A percentile compares a stretch with the other conserved stretches of the same genome.
These are phyloP conservation scores for Coniochaeta sp. DNA, from an alignment of 2,329 filamentous ascomycete genomes.

Conservation along the genomic window DNA sequence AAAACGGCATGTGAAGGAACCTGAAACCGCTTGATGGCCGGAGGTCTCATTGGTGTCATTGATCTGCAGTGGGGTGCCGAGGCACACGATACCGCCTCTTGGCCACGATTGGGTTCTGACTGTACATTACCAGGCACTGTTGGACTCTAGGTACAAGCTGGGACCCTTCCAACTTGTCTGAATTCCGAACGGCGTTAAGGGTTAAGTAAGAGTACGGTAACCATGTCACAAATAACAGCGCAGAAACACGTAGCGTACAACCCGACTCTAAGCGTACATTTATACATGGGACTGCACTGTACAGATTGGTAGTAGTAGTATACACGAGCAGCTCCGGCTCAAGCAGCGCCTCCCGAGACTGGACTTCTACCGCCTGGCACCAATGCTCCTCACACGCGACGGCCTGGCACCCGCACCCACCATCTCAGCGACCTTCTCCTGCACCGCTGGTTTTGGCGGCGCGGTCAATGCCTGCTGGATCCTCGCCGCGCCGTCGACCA, in stretches of 20 bases:
- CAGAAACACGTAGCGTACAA: no score
- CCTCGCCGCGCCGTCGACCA: constrained; percentile 51
- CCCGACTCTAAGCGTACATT: neutral
- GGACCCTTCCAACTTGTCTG: no score
- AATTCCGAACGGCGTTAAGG: no score
- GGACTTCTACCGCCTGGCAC: constrained; percentile 1
- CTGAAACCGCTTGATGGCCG: neutral
- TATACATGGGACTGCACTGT: constrained; percentile 2
- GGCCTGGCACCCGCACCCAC: constrained; percentile 11
- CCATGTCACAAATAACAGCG: no score
- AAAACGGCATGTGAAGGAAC: no score
- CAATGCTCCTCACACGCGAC: neutral
- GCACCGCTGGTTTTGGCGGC: constrained; percentile 6
- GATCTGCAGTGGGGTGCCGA: neutral
- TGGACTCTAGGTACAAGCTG: no score
- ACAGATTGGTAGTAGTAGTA: neutral
- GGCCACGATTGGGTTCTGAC: neutral
- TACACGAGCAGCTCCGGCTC: neutral
- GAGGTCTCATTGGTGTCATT: no score
- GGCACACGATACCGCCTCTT: neutral
- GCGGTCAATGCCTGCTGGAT: constrained; percentile 33
- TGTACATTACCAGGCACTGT: no score
- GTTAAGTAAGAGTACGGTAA: no score
- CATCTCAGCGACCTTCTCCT: constrained; percentile 14
- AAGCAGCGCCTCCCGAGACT: neutral